phyloP scores from a whole-genome alignment of 2,329 filamentous ascomycete species.

The Hypomyces perniciosus region DNA sequence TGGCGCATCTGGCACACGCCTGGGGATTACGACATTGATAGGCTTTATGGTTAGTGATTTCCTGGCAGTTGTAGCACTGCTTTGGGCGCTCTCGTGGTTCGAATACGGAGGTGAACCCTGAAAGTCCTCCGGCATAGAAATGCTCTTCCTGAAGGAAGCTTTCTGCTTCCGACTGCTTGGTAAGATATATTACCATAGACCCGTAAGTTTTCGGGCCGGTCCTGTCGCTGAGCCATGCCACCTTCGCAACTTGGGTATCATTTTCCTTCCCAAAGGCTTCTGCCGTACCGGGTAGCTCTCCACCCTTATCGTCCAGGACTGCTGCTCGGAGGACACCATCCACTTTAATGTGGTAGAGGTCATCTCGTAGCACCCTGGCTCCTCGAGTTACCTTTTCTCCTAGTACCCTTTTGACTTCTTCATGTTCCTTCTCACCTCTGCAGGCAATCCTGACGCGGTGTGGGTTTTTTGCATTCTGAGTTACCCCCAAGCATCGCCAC shows the following conservation, averaged over 20 bases:
- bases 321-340: constrained; percentile 18
- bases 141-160: constrained; percentile 17
- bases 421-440: neutral
- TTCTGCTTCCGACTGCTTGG: constrained; percentile 15
- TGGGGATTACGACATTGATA: constrained; percentile 22
- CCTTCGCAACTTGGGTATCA: constrained; percentile 18
- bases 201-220: constrained; percentile 18
- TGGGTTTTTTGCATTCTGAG: neutral
- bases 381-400: too few relatives aligned
- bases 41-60: constrained; percentile 22
- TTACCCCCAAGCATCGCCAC: neutral
- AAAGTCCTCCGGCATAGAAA: constrained; percentile 19
- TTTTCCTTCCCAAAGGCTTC: constrained; percentile 20
- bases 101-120: constrained; percentile 15
- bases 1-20: constrained; percentile 13
- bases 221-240: constrained; percentile 21
- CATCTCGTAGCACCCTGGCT: neutral
- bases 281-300: constrained; percentile 9
- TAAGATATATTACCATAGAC: constrained; percentile 21
- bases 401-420: neutral
- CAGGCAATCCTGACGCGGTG: neutral
- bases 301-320: constrained; percentile 17
- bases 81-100: constrained; percentile 18
- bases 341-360: constrained; percentile 21
- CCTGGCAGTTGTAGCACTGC: constrained; percentile 26